Conservation (phyloP, 306 rosid species). For the Fragaria nilgerrensis region DNA sequence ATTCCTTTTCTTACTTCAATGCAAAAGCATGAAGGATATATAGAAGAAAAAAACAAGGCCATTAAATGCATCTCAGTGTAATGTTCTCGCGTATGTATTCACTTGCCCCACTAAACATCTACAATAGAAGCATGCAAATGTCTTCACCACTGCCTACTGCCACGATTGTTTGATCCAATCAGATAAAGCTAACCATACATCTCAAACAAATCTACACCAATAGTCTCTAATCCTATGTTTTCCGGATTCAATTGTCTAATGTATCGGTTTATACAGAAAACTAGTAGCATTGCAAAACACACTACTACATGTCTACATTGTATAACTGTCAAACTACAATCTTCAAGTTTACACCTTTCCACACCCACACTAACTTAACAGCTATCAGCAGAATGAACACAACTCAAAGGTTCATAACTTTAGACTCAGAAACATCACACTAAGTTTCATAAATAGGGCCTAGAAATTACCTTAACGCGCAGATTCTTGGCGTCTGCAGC, state of each 20-base stretch:
- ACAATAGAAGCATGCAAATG: not conserved
- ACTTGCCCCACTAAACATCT: conserved; percentile 1
- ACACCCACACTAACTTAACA: not conserved
- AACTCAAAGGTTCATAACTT: not conserved
- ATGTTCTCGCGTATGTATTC: not conserved
- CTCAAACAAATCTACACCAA: not conserved
- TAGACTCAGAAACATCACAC: not conserved
- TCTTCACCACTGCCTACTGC: not conserved
- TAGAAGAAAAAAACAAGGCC: not conserved
- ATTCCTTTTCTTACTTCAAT: not conserved
- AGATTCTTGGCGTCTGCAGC: conserved; percentile 80
- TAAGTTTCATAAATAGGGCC: not conserved
- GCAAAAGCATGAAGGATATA: not conserved
- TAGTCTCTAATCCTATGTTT: not conserved
- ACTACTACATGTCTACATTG: not conserved
- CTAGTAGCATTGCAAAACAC: not conserved
- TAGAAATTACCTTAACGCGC: conserved; percentile 71
- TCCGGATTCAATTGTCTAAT: not conserved
- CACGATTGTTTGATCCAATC: not conserved
- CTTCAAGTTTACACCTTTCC: not conserved
- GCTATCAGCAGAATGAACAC: not conserved
- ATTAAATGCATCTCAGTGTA: conserved; percentile 6
- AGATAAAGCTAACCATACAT: not conserved
- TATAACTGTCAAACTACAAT: not conserved
- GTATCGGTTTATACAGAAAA: not conserved